Base-by-base conservation (phyloP, 257 asterid species). In the Haberlea rhodopensis region DNA sequence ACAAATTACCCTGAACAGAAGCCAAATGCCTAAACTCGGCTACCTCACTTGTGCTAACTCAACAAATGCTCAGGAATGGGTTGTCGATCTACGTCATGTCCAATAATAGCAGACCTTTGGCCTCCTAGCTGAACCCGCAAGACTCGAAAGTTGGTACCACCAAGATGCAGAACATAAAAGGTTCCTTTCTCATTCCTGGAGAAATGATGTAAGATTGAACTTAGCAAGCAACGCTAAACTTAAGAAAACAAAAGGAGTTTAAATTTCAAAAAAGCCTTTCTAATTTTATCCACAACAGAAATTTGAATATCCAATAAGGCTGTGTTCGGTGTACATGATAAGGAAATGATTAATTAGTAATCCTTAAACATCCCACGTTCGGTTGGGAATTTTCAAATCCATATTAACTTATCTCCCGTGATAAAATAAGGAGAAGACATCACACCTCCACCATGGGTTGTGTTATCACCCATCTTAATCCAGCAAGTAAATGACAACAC, bases 81-180 rank as follows among this genome's bases (percentile, higher is more conserved):
- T 28, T 80, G 78, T 34, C 79, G 81, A 10, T 77, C 73, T 53
- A 84, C 81, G 45, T 79, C 79, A 26, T 64, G 83, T 65, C 57
- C 74, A 23, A 84, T 68, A 67, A 73, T 74, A 65, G 84, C 74
- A 64, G 87, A 82, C 65, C 84, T 79, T 72, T 80, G 81, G 66
- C 82, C 95, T 26, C 87, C 86, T 60, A 84, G 71, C 52, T 73
- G 78, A 53, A 87, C 89, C 55, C 91, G 79, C 79, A 87, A 63
- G 46, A 87, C 85, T 54, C 91, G 80, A 32, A 87, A 84, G 60
- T 84, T 82, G 18, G 95, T 84, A 60, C 86, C 91, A 29, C 91
- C 91, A 58, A 87, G 89, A 79, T 87, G 87, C 34, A 87, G 79
- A 9, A 83, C 85, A 37, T 84, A 87, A 70, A 66, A 82, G 46